Evolutionary conservation across 768 basidiomycete genomes (phyloP), one percentile per base, ranked within the genome.

Genomic region (Cystoderma amianthinum): DNA sequence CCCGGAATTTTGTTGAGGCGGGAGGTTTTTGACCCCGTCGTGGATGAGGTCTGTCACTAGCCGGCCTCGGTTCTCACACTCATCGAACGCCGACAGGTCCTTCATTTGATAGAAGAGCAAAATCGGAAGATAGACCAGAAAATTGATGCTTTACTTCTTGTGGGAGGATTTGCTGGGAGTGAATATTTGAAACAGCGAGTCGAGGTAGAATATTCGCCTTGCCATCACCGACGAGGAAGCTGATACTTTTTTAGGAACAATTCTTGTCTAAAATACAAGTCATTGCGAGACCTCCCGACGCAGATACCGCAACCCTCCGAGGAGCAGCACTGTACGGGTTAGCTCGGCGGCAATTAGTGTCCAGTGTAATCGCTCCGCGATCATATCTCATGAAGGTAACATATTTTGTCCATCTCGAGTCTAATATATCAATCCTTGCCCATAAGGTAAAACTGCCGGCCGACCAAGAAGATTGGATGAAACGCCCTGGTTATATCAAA

Each of bases 21-120:
- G 48, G 84, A 89, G 57, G 90, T 93, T n/a, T 94, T 93, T 50
- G 89, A 91, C 61, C 90, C 91, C 19, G 82, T 93, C 25, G 78
- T 94, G 24, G 74, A 76, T 47, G 74, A 89, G 69, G 88, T 86
- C 42, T 17, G 70, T 36, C 34, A 16, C 12, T 36, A 36, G 12
- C 18, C 21, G 17, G 17, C 42, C 36, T 32, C n/a, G 30, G 20
- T 37, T 33, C 35, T 34, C 35, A 36, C n/a, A 23, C 30, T 28
- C 36, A 16, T 44, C 34, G 34, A 42, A 32, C 42, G 48, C 20
- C 47, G 32, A 35, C 53, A 91, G 84, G 88, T 89, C 22, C 62
- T 92, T 18, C 74, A 78, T 17, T 71, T 91, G 52, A 80, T 92
- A 50, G 85, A 89, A 51, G 81, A 82, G 16, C 89, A 91, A 61